Conservation (phyloP, 2,329 filamentous ascomycete genomes). For the Diaporthe sp. region DNA sequence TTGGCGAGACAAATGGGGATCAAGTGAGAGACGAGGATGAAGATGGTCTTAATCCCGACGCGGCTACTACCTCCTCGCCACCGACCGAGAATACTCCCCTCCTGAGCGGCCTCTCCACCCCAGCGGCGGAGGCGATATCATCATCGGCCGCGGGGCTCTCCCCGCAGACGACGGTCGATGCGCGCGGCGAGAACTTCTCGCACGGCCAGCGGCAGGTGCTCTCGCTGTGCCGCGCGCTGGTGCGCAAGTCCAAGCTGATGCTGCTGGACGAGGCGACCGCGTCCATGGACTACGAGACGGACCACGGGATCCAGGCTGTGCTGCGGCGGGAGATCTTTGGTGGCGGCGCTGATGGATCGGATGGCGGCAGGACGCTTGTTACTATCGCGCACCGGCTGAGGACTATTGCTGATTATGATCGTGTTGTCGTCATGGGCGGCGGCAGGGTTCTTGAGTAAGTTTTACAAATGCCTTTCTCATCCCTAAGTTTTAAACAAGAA, state of each 20-base stretch:
- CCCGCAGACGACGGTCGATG: conserved; percentile 62
- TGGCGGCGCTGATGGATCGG: conserved; percentile 56
- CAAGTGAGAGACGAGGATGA: conserved; percentile 33
- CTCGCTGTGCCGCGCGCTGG: conserved; percentile 67
- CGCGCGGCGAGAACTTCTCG: conserved; percentile 67
- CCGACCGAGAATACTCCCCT: conserved; percentile 39
- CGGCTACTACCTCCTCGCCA: background rate
- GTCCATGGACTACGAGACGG: conserved; percentile 71
- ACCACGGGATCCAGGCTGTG: conserved; percentile 66
- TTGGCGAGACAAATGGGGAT: conserved; percentile 46
- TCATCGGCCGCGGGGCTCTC: conserved; percentile 46
- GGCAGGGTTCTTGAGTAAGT: conserved; percentile 63
- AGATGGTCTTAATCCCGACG: background rate
- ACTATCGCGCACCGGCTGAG: conserved; percentile 70
- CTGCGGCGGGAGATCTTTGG: conserved; percentile 62
- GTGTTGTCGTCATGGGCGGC: conserved; percentile 67
- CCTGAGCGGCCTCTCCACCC: conserved; percentile 29
- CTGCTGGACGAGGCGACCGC: conserved; percentile 71
- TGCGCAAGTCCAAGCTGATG: conserved; percentile 67
- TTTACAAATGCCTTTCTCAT: background rate
- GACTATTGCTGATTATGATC: conserved; percentile 72
- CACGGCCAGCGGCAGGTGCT: conserved; percentile 71
- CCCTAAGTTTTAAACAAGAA: background rate
- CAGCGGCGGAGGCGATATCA: conserved; percentile 40
- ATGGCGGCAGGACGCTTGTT: conserved; percentile 63